Base-by-base conservation (phyloP, 2,329 filamentous ascomycete species). In the Aspergillus aculeatus region DNA sequence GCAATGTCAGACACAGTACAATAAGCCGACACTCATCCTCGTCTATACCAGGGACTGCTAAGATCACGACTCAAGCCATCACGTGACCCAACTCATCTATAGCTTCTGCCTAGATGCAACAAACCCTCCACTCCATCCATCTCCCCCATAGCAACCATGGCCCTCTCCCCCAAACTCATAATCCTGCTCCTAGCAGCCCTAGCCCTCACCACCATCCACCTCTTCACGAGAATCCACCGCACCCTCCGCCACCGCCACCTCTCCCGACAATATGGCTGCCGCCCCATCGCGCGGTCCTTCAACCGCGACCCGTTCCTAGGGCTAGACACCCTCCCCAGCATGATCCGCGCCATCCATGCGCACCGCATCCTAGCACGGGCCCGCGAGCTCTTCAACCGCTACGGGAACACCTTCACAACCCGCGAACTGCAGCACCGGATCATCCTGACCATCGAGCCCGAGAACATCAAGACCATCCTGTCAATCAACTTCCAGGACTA, bases 401-500 rank as follows among this genome's bases (percentile, higher is more conserved):
- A 56, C 31, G 57, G 60, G 32, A 57, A 50, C 24, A 62, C 56
- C 38, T 68, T 66, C 26, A 58, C 55, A 2, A 38, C 63, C 1
- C 60, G 60, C 14, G 54, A 67, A 21, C 38, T 68, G 7, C 49
- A 57, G 1, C 29, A 47, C 11, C 50, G 51, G 11, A 56, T 63
- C 1, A 69, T 73, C 50, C 32, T 66, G 3, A 74, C 72, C 16
- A 65, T 68, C 47, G 83, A 86, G 24, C 75, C 78, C 1, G 78
- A 78, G 12, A 87, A 86, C 63, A 75, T 86, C 54, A 83, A 85
- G 63, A 79, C 83, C 1, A 75, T 86, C 1, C 76, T 86, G 2
- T 81, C 81, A 2, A 77, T 76, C 0, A 78, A 79, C 23, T 85
- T 83, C 61, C 71, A 78, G 2, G 81, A 86, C 59, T 86, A 82